Evolutionary conservation across 768 basidiomycete genomes (phyloP).

Genomic region (Tremella mesenterica): DNA sequence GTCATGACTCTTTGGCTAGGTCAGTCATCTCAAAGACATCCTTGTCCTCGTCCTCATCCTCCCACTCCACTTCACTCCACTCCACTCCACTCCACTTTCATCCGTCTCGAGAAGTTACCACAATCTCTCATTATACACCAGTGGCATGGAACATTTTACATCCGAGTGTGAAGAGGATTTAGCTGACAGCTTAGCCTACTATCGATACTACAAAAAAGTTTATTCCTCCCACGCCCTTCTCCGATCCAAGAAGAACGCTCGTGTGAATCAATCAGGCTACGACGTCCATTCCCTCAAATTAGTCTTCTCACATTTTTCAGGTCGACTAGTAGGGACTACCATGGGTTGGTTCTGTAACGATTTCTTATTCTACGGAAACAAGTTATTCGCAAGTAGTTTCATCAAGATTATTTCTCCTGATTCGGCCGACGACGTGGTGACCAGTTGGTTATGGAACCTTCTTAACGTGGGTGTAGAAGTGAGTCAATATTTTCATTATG

Average conservation of each 20-base stretch:
- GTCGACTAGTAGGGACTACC: constrained; percentile 31
- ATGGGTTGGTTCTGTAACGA: constrained; percentile 47
- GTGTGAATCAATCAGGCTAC: constrained; percentile 46
- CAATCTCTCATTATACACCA: too few species aligned
- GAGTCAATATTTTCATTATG: too few species aligned
- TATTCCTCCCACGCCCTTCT: constrained; percentile 39
- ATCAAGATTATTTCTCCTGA: constrained; percentile 46
- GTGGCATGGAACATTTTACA: not conserved
- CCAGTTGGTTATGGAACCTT: constrained; percentile 46
- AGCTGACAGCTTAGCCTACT: constrained; percentile 45
- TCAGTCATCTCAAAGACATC: constrained; percentile 6
- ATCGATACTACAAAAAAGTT: constrained; percentile 45
- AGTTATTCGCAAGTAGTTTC: constrained; percentile 46
- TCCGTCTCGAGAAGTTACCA: too few species aligned
- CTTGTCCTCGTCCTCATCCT: not conserved
- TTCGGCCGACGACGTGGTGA: constrained; percentile 40
- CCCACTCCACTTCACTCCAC: not conserved
- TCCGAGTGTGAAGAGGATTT: too few species aligned
- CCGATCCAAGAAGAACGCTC: constrained; percentile 40
- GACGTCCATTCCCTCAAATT: constrained; percentile 45
- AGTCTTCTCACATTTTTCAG: constrained; percentile 43
- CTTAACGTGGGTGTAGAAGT: constrained; percentile 46
- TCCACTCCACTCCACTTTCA: not conserved
- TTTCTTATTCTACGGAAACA: constrained; percentile 46
- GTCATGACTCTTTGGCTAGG: constrained; percentile 46